Conservation (phyloP, 2,329 filamentous ascomycete genomes). For the Sclerotinia nivalis region DNA sequence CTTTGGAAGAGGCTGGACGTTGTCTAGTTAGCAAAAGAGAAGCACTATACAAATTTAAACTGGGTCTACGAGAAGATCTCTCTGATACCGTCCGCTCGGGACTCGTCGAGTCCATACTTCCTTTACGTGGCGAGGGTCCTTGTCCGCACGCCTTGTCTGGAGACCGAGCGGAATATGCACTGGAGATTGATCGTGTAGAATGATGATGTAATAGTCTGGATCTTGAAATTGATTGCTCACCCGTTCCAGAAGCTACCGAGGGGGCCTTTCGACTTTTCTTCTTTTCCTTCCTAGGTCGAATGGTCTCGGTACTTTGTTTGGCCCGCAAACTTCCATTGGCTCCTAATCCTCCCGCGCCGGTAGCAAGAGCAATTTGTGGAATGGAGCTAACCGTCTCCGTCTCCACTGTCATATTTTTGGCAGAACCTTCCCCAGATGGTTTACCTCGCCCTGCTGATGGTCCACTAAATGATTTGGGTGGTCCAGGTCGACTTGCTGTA, state of each 20-base stretch:
- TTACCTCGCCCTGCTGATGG: constrained; percentile 67
- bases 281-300: constrained; percentile 90
- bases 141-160: constrained; percentile 34
- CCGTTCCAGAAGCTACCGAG: constrained; percentile 67
- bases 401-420: constrained; percentile 94
- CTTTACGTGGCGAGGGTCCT: constrained; percentile 33
- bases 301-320: constrained; percentile 93
- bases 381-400: constrained; percentile 94
- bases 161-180: constrained; percentile 29
- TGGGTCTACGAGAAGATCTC: constrained; percentile 43
- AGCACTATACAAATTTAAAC: constrained; percentile 44
- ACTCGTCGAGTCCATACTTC: constrained; percentile 35
- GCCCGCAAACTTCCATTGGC: constrained; percentile 73
- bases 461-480: constrained; percentile 63
- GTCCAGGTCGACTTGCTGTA: constrained; percentile 51
- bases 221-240: constrained; percentile 54
- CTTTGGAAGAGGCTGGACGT: constrained; percentile 79
- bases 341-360: constrained; percentile 64
- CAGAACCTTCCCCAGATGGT: constrained; percentile 66
- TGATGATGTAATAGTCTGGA: constrained; percentile 45
- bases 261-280: constrained; percentile 76
- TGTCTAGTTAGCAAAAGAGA: constrained; percentile 49
- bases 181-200: constrained; percentile 37
- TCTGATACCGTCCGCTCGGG: constrained; percentile 34
- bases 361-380: constrained; percentile 75